These are phyloP conservation scores for Cladophialophora yegresii DNA, from an alignment of 2,329 filamentous ascomycete genomes.

Conservation along the genomic window DNA sequence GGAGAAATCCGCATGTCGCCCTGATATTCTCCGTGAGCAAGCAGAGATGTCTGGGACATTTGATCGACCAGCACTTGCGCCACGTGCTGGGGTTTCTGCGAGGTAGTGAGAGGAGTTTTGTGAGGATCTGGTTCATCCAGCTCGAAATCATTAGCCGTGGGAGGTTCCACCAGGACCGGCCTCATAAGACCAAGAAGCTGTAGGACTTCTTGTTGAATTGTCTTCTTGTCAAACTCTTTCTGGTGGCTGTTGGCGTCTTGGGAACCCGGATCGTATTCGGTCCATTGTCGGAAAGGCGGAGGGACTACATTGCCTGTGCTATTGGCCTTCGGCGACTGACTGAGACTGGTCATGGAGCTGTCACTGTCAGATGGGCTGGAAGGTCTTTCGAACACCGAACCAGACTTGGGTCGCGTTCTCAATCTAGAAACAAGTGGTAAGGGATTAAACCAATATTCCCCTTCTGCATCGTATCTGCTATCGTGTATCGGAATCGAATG, in stretches of 20 bases:
- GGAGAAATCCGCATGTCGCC: conserved; percentile 25
- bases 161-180: conserved; percentile 12
- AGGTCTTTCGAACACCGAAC: conserved; percentile 11
- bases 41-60: conserved; percentile 49
- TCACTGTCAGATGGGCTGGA: conserved; percentile 25
- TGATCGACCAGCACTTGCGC: conserved; percentile 34
- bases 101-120: background rate
- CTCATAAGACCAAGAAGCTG: conserved; percentile 23
- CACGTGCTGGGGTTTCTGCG: conserved; percentile 19
- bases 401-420: background rate
- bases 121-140: background rate
- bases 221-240: conserved; percentile 16
- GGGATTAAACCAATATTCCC: conserved; percentile 33
- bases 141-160: conserved; percentile 12
- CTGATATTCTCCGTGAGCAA: conserved; percentile 9
- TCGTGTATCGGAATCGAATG: conserved; percentile 41
- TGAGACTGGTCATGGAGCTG: conserved; percentile 14
- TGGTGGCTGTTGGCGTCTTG: conserved; percentile 6
- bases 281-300: conserved; percentile 21
- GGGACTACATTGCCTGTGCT: background rate
- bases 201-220: conserved; percentile 20
- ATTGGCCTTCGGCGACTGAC: background rate
- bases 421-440: conserved; percentile 2
- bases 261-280: conserved; percentile 23
- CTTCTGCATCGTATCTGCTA: conserved; percentile 53